These are phyloP conservation scores for Aspergillus sp. DNA, from an alignment of 2,329 filamentous ascomycete genomes.

Conservation along the genomic window DNA sequence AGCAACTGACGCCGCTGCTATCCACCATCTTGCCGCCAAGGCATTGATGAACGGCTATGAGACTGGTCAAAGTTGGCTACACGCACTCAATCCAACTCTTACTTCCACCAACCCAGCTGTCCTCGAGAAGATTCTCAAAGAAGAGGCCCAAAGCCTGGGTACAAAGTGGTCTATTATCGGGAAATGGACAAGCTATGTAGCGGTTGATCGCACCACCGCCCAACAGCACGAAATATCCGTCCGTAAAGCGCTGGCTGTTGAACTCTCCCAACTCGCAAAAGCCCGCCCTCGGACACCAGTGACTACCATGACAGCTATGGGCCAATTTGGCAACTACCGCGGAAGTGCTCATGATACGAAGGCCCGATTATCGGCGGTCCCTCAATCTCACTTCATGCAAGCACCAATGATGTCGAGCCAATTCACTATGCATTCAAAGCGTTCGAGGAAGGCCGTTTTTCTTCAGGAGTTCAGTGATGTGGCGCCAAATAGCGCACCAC, in stretches of 20 bases:
- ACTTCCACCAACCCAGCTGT: not conserved
- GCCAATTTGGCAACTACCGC: too few relatives aligned
- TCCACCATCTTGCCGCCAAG: conserved; percentile 2
- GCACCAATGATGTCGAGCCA: too few relatives aligned
- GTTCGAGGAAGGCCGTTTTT: too few relatives aligned
- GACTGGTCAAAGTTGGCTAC: not conserved
- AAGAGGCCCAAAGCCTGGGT: not conserved
- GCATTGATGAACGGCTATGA: conserved; percentile 2
- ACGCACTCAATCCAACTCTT: not conserved
- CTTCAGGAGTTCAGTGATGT: too few relatives aligned
- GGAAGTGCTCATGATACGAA: too few relatives aligned
- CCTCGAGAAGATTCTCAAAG: not conserved
- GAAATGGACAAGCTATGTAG: conserved; percentile 1
- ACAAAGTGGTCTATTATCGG: not conserved
- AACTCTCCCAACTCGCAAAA: not conserved
- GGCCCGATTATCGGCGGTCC: too few relatives aligned
- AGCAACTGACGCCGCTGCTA: not conserved
- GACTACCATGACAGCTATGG: too few relatives aligned
- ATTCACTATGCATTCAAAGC: too few relatives aligned
- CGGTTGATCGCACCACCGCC: not conserved
- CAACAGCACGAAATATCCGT: not conserved
- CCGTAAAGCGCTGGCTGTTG: not conserved
- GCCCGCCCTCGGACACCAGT: not conserved
- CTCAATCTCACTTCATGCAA: too few relatives aligned
- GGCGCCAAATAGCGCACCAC: too few relatives aligned